Conservation (phyloP, 495 filamentous ascomycete genomes). For the Xylaria intraflava region DNA sequence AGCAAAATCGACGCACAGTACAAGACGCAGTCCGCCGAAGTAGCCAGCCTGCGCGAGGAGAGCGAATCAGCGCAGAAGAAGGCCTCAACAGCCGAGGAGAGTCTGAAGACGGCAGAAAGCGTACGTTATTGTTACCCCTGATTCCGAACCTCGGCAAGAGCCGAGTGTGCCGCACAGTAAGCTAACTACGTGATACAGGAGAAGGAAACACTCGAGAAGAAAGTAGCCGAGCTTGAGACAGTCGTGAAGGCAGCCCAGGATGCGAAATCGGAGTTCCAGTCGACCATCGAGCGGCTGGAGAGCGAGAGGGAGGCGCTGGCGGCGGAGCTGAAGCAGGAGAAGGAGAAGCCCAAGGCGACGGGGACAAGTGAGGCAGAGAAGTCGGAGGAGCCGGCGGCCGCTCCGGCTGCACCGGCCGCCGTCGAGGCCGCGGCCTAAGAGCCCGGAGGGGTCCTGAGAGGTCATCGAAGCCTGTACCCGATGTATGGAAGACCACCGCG, state of each 20-base stretch:
- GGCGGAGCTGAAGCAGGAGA: background rate
- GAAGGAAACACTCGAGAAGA: constrained; percentile 5
- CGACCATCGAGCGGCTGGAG: background rate
- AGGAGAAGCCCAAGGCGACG: constrained; percentile 2
- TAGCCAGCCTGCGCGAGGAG: background rate
- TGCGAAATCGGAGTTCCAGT: constrained; percentile 5
- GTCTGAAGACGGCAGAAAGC: background rate
- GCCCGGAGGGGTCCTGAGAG: background rate
- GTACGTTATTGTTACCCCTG: background rate
- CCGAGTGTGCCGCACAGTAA: background rate
- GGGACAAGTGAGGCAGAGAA: background rate
- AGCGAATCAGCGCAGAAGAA: background rate
- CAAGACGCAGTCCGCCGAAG: background rate
- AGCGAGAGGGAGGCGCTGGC: constrained; percentile 5
- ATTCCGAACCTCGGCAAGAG: background rate
- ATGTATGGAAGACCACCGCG: constrained; percentile 2
- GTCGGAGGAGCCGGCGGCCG: no score
- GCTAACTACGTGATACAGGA: constrained; percentile 4
- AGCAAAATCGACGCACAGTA: background rate
- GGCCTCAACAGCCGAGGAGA: background rate
- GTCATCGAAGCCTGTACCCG: background rate
- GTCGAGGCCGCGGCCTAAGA: background rate
- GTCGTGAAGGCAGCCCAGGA: constrained; percentile 2
- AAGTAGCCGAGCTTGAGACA: constrained; percentile 3
- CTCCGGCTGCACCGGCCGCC: background rate